Evolutionary conservation across 768 basidiomycete species (phyloP).

Genomic region (Serendipita vermifera): DNA sequence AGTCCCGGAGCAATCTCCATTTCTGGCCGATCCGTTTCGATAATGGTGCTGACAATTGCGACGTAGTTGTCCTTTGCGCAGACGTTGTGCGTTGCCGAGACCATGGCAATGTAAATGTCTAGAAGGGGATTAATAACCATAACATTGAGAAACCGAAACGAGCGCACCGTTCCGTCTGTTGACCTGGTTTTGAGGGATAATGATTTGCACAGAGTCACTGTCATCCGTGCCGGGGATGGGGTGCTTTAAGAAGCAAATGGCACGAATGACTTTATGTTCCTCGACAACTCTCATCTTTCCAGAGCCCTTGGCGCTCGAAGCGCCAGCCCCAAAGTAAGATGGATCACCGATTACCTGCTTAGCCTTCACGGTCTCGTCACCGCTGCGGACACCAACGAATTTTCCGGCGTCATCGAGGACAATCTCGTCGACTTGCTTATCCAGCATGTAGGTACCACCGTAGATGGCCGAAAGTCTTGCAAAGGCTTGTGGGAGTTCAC

Average conservation of each 20-base stretch:
- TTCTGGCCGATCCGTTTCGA: slow-evolving; percentile 88
- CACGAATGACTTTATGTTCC: slow-evolving; percentile 87
- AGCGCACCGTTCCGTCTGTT: slow-evolving; percentile 73
- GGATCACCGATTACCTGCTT: slow-evolving; percentile 98
- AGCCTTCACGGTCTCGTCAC: slow-evolving; percentile 84
- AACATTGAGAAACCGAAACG: neutral
- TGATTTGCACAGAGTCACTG: slow-evolving; percentile 88
- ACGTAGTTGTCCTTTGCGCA: slow-evolving; percentile 91
- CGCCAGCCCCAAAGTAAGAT: slow-evolving; percentile 81
- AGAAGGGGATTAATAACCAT: slow-evolving; percentile 12
- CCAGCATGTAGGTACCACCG: slow-evolving; percentile 99
- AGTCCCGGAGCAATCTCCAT: slow-evolving; percentile 86
- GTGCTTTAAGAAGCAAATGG: slow-evolving; percentile 96
- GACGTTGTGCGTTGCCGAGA: slow-evolving; percentile 94
- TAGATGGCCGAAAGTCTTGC: slow-evolving; percentile 97
- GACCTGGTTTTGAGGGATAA: slow-evolving; percentile 98
- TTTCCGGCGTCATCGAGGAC: slow-evolving; percentile 75
- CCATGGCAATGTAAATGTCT: slow-evolving; percentile 99
- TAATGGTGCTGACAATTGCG: slow-evolving; percentile 96
- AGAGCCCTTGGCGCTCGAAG: slow-evolving; percentile 33
- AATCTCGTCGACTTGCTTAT: slow-evolving; percentile 85
- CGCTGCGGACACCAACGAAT: slow-evolving; percentile 86
- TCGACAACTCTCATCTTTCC: slow-evolving; percentile 84
- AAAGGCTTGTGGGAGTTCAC: slow-evolving; percentile 97
- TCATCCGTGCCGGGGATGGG: slow-evolving; percentile 97